These are phyloP conservation scores for Heterobasidion irregulare DNA, from an alignment of 1,284 basidiomycete species.

Conservation along the genomic window DNA sequence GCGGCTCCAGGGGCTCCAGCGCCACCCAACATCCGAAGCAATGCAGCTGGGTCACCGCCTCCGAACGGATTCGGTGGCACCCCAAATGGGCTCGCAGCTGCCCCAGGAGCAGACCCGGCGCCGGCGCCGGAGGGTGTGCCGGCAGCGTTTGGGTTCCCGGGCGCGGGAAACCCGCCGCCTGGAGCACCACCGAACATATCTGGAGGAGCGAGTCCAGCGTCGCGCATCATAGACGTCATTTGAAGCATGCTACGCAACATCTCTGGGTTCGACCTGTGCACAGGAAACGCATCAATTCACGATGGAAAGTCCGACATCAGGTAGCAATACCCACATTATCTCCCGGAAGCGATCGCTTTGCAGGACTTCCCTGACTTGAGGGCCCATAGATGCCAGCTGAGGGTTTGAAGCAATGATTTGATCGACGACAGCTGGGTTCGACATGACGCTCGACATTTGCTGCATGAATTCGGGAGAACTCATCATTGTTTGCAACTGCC, in stretches of 20 bases:
- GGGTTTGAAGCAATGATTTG: conserved; percentile 80
- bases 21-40: conserved; percentile 8
- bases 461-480: conserved; percentile 74
- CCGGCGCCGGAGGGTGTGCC: conserved; percentile 12
- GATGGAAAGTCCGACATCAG: background rate
- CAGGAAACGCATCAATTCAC: background rate
- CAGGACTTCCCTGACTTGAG: conserved; percentile 74
- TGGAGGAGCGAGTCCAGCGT: conserved; percentile 22
- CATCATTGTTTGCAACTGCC: conserved; percentile 76
- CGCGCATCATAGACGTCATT: conserved; percentile 59
- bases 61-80: conserved; percentile 11
- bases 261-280: conserved; percentile 64
- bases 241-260: conserved; percentile 75
- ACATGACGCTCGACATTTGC: conserved; percentile 71
- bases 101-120: conserved; percentile 15
- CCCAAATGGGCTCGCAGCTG: conserved; percentile 8
- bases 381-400: conserved; percentile 70
- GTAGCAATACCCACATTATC: conserved; percentile 52
- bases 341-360: conserved; percentile 75
- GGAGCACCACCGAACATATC: conserved; percentile 16
- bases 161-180: conserved; percentile 42
- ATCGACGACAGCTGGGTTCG: conserved; percentile 77
- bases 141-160: conserved; percentile 28
- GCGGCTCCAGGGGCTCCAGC: conserved; percentile 15
- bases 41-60: conserved; percentile 7